Base-by-base conservation (phyloP, 805 yeast genomes). In the Saccharomycopsis malanga region DNA sequence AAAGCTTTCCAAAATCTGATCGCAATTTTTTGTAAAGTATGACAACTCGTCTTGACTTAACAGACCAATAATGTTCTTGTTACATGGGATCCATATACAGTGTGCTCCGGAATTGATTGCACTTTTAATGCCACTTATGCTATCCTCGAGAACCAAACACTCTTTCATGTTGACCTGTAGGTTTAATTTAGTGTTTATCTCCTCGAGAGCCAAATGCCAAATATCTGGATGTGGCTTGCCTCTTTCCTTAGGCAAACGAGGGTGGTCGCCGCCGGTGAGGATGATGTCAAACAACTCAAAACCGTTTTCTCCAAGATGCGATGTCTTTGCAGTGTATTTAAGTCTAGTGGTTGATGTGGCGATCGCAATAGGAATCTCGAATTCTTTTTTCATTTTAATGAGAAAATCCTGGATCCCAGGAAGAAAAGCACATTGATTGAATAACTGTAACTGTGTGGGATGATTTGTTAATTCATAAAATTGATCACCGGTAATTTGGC, bases 161-260 rank as follows among this genome's bases (percentile, higher is more conserved):
- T 93, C 96, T 29, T 77, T 79, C 3, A 91, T 84, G 46, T 62
- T 58, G 50, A 91, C 83, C 27, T 65, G 66, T 9, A 41, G 29
- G n/a, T 45, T 48, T 14, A 60, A 57, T 43, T 80, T 71, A 36
- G 75, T 75, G 61, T 93, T 93, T 47, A 93, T 57, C 9, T 81
- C 72, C 15, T 70, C 75, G 49, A 93, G 71, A 37, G 97, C 95
- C 3, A 80, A 72, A 54, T 76, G 76, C 94, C 95, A 93, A 53
- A 93, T 88, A 61, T 89, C 93, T 2, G 98, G 98, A 49, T 71
- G 71, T 10, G 98, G 98, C 62, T 93, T 93, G 4, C 98, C 98
- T 52, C 81, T 74, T 2, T 96, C 97, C 12, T 68, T 70, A 1
- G 89, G 85, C 47, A 93, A 77, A 36, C 94, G 73, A 34, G 77